phyloP scores from a whole-genome alignment of 768 basidiomycete genomes.

The Gloeophyllum trabeum region DNA sequence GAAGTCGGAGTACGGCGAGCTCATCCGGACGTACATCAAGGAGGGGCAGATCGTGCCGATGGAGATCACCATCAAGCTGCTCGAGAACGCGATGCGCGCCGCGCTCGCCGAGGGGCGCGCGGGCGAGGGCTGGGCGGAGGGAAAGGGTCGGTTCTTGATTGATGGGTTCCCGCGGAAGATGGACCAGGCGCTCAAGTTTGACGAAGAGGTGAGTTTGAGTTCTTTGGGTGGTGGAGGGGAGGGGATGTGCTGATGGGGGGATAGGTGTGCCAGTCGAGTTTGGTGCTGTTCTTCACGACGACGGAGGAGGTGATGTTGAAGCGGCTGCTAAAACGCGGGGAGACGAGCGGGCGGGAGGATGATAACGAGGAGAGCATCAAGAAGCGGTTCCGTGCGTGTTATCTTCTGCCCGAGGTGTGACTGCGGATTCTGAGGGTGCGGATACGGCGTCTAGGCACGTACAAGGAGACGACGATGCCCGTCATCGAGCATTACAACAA shows the following conservation, averaged over 20 bases:
- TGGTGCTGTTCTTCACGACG: constrained; percentile 81
- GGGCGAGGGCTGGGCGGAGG: constrained; percentile 54
- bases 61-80: constrained; percentile 92
- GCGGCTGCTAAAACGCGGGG: constrained; percentile 79
- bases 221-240: not conserved
- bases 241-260: not conserved
- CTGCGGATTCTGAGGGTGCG: no score
- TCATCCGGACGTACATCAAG: constrained; percentile 82
- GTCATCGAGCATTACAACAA: constrained; percentile 77
- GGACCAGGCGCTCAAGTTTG: constrained; percentile 93
- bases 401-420: no score
- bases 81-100: constrained; percentile 83
- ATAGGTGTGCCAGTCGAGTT: constrained; percentile 71
- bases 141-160: constrained; percentile 80
- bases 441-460: constrained; percentile 59
- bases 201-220: constrained; percentile 54
- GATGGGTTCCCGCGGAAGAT: constrained; percentile 98
- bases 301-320: constrained; percentile 80
- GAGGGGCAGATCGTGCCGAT: constrained; percentile 94
- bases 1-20: constrained; percentile 68
- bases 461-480: constrained; percentile 83
- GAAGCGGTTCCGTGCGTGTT: constrained; percentile 85
- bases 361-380: constrained; percentile 91
- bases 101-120: constrained; percentile 32
- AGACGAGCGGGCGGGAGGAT: constrained; percentile 93